Percentiles rank a stretch among this genome's conserved stretches.
Conservation (phyloP, 345 rosid species). For the Ceriops zippeliana region DNA sequence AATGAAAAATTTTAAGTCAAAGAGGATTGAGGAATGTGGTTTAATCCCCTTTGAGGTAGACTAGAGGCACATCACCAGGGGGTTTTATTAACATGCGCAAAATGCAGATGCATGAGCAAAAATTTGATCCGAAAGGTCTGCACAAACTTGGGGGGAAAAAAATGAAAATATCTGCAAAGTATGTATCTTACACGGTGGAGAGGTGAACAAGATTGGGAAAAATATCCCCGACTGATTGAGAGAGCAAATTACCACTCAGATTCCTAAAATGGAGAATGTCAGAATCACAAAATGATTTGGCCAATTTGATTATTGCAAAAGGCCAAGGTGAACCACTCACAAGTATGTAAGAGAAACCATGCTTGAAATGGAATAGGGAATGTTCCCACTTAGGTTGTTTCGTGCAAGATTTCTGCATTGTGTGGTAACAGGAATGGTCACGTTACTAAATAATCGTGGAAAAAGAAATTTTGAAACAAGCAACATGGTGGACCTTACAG, state of each 20-base stretch:
- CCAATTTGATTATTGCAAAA: neutral
- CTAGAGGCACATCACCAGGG: no score
- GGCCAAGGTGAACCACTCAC: conserved; percentile 49
- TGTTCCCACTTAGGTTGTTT: conserved; percentile 81
- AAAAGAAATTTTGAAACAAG: conserved; percentile 11
- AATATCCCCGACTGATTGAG: conserved; percentile 62
- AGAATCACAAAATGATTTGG: conserved; percentile 11
- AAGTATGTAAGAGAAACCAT: conserved; percentile 68
- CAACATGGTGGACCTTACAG: conserved; percentile 50
- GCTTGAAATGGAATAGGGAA: conserved; percentile 80
- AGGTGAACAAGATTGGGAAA: conserved; percentile 57
- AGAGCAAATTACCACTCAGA: conserved; percentile 70
- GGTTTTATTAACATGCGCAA: no score
- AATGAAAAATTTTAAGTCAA: neutral
- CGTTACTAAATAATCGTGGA: neutral
- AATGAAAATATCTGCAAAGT: neutral
- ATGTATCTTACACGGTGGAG: conserved; percentile 59
- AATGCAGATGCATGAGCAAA: no score
- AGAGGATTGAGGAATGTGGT: neutral
- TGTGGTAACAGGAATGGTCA: conserved; percentile 7
- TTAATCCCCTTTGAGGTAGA: neutral
- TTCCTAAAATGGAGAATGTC: conserved; percentile 44
- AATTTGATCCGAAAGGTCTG: neutral
- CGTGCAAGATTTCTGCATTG: conserved; percentile 81
- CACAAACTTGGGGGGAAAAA: neutral